Percentiles rank a stretch among this genome's conserved stretches.
phyloP scores from a whole-genome alignment of 2,329 filamentous ascomycete species.

The Phyllosticta citribraziliensis region DNA sequence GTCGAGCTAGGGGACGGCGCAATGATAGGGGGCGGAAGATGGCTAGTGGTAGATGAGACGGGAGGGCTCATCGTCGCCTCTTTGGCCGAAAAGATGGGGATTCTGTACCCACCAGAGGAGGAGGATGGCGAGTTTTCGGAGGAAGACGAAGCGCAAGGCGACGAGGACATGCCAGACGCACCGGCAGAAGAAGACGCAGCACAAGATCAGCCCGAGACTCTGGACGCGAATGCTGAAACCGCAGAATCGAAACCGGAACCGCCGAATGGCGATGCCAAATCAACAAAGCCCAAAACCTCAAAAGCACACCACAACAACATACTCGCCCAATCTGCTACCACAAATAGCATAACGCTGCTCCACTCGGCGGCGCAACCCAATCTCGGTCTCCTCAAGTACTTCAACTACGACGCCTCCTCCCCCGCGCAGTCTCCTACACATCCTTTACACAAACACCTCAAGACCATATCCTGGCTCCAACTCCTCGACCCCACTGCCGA shows the following conservation, averaged over 20 bases:
- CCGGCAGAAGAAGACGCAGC: conserved; percentile 4
- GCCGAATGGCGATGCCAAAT: not conserved
- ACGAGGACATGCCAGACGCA: conserved; percentile 4
- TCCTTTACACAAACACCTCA: conserved; percentile 71
- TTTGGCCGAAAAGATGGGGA: conserved; percentile 80
- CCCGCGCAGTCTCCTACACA: conserved; percentile 49
- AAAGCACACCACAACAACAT: conserved; percentile 18
- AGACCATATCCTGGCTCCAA: conserved; percentile 85
- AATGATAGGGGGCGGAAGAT: conserved; percentile 48
- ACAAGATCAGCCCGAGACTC: not conserved
- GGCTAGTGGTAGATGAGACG: conserved; percentile 79
- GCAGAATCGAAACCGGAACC: not conserved
- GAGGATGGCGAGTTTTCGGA: conserved; percentile 16
- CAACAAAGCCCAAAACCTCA: conserved; percentile 15
- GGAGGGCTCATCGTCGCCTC: conserved; percentile 73
- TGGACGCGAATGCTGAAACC: not conserved
- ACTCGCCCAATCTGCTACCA: conserved; percentile 53
- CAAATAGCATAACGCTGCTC: conserved; percentile 71
- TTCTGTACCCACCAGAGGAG: conserved; percentile 49
- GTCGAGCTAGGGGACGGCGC: conserved; percentile 20
- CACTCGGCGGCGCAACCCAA: conserved; percentile 82
- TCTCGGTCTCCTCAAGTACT: conserved; percentile 78
- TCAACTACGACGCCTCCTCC: conserved; percentile 65
- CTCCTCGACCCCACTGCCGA: conserved; percentile 70
- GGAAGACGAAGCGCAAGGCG: conserved; percentile 12